Evolutionary conservation across 2,329 filamentous ascomycete species (phyloP).

Genomic region (Fusarium continuum): DNA sequence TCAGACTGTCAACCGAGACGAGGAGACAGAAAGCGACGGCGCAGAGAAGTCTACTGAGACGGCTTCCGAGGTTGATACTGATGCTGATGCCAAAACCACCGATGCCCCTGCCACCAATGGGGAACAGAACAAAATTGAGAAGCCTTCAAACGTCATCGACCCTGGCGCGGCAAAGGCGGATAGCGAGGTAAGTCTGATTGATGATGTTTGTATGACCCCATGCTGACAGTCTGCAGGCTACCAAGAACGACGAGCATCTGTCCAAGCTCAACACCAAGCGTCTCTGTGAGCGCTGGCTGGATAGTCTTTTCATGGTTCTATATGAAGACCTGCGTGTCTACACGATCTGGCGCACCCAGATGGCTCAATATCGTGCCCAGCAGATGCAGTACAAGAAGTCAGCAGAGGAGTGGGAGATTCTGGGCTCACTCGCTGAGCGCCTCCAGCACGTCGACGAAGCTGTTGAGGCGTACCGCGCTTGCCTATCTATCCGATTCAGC

Average conservation of each 20-base stretch:
- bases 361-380: constrained; percentile 93
- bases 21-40: constrained; percentile 49
- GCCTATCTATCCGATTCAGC: constrained; percentile 87
- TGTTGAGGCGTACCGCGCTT: constrained; percentile 90
- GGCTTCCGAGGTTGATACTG: constrained; percentile 39
- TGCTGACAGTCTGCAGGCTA: constrained; percentile 56
- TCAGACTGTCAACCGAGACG: constrained; percentile 60
- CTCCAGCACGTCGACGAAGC: constrained; percentile 93
- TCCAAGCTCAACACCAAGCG: constrained; percentile 97
- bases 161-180: constrained; percentile 78
- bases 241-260: constrained; percentile 75
- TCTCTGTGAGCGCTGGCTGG: constrained; percentile 95
- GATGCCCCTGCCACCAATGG: constrained; percentile 49
- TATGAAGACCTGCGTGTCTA: constrained; percentile 98
- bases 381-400: constrained; percentile 97
- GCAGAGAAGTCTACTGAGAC: constrained; percentile 46
- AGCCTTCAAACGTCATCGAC: constrained; percentile 80
- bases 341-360: constrained; percentile 98
- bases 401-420: constrained; percentile 97
- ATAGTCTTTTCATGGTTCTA: constrained; percentile 98
- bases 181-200: constrained; percentile 64
- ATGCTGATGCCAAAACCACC: constrained; percentile 41
- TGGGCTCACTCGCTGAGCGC: constrained; percentile 90
- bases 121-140: constrained; percentile 67
- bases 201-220: background rate